Conservation (phyloP, 352 stramenopile species). For the Phytophthora boehmeriae region DNA sequence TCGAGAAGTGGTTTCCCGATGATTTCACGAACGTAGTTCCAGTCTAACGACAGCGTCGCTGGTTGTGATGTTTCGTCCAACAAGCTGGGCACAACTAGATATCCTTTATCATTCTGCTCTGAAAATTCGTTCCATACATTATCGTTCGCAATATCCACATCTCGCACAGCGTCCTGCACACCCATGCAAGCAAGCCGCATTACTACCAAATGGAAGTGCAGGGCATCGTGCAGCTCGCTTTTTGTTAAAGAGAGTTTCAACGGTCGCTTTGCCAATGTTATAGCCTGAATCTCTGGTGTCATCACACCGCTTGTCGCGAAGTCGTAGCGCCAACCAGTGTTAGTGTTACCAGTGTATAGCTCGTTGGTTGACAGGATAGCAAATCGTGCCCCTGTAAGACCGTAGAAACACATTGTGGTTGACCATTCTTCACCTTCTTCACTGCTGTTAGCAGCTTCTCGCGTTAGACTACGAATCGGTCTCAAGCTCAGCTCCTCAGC, state of each 20-base stretch:
- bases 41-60: conserved; percentile 51
- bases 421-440: conserved; percentile 45
- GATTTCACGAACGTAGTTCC: conserved; percentile 68
- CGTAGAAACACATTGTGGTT: conserved; percentile 83
- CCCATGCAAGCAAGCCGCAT: conserved; percentile 85
- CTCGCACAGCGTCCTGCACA: conserved; percentile 69
- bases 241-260: conserved; percentile 52
- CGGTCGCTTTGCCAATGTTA: conserved; percentile 62
- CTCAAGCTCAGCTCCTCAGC: conserved; percentile 70
- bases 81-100: conserved; percentile 76
- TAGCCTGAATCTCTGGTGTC: conserved; percentile 56
- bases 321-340: conserved; percentile 81
- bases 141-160: conserved; percentile 64
- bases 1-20: conserved; percentile 67
- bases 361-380: conserved; percentile 79
- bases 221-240: conserved; percentile 56
- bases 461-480: conserved; percentile 61
- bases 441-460: conserved; percentile 20
- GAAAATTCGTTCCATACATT: conserved; percentile 85
- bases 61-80: conserved; percentile 28
- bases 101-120: conserved; percentile 88
- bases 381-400: conserved; percentile 65
- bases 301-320: conserved; percentile 84
- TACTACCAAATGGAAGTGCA: conserved; percentile 80
- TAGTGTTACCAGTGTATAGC: conserved; percentile 83